A percentile compares a stretch with the other conserved stretches of the same genome.
These are phyloP conservation scores for Cenococcum geophilum DNA, from an alignment of 495 filamentous ascomycete species.

Conservation along the genomic window DNA sequence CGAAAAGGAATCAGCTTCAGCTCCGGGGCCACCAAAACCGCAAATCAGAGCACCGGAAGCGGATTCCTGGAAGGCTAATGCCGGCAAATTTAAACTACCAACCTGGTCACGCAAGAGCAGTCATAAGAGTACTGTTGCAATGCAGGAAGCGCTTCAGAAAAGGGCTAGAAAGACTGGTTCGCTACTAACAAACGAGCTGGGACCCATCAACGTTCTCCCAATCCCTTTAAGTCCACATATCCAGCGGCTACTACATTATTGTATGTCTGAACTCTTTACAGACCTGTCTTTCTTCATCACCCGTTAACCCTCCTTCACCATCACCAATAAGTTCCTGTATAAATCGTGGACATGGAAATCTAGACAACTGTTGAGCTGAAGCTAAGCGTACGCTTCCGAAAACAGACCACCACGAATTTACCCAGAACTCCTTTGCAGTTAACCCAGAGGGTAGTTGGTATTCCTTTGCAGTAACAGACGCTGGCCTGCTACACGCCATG, in stretches of 20 bases:
- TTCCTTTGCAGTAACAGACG: background rate
- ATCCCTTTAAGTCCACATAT: background rate
- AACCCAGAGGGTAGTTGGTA: background rate
- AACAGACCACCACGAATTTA: slow-evolving; percentile 1
- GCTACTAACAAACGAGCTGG: background rate
- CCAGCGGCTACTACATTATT: background rate
- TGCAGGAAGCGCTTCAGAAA: background rate
- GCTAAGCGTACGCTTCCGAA: background rate
- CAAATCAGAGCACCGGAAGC: background rate
- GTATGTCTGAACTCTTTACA: background rate
- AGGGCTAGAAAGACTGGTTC: background rate
- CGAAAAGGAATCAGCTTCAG: background rate
- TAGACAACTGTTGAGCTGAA: background rate
- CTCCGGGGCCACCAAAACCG: background rate
- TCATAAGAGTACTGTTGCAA: background rate
- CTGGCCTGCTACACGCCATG: background rate
- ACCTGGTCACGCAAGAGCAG: background rate
- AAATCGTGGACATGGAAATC: background rate
- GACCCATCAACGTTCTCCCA: background rate
- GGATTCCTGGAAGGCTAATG: background rate
- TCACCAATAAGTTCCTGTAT: background rate
- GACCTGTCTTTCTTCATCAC: background rate
- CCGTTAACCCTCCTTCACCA: background rate
- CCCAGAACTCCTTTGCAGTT: slow-evolving; percentile 2
- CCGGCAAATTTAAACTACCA: background rate